These are phyloP conservation scores for Clonostachys solani DNA, from an alignment of 2,329 filamentous ascomycete genomes.

Conservation along the genomic window DNA sequence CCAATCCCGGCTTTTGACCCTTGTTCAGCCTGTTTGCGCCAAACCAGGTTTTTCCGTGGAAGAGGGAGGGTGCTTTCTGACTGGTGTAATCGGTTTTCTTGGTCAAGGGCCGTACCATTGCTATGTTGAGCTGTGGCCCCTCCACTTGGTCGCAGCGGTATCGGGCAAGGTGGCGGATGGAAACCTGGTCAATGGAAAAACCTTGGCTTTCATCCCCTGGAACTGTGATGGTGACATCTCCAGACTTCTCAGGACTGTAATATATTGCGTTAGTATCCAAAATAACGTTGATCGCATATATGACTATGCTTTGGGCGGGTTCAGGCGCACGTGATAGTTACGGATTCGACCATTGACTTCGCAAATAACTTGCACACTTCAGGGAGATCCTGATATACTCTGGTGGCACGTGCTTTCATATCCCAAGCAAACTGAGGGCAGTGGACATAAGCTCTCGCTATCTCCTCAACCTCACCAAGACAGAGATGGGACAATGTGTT, in stretches of 20 bases:
- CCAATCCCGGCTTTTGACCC: no score
- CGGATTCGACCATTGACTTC: background rate
- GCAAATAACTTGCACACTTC: background rate
- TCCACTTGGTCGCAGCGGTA: slow-evolving; percentile 9
- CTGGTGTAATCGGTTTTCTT: background rate
- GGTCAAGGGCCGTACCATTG: slow-evolving; percentile 12
- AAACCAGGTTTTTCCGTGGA: slow-evolving; percentile 1
- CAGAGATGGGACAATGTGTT: background rate
- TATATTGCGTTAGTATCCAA: background rate
- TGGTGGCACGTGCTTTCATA: slow-evolving; percentile 1
- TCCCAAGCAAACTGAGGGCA: slow-evolving; percentile 4
- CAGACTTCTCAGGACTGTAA: slow-evolving; percentile 2
- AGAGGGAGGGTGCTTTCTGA: background rate
- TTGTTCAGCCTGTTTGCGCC: no score
- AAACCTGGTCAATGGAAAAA: slow-evolving; percentile 8
- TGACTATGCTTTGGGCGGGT: no score
- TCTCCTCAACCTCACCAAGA: background rate
- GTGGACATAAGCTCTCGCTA: slow-evolving; percentile 2
- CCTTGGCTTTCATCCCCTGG: slow-evolving; percentile 1
- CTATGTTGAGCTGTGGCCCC: slow-evolving; percentile 12
- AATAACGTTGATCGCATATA: no score
- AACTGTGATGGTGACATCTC: slow-evolving; percentile 9
- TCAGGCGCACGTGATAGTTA: background rate
- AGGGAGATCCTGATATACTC: background rate
- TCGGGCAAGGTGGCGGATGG: slow-evolving; percentile 11